These are phyloP conservation scores for Ceratocystis lukuohia DNA, from an alignment of 2,329 filamentous ascomycete genomes.

Conservation along the genomic window DNA sequence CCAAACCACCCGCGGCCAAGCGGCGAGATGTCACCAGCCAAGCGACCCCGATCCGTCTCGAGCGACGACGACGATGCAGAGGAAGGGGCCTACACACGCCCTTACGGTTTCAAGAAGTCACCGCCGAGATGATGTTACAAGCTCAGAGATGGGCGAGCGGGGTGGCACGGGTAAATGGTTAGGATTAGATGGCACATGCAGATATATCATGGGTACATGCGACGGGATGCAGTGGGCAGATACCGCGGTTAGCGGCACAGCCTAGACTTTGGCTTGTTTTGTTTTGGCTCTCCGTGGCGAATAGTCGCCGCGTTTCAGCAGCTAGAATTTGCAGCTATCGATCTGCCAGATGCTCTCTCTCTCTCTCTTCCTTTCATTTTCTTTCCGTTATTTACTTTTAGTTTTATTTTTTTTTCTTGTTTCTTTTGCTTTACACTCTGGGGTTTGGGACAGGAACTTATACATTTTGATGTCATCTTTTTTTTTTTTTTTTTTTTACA, in stretches of 20 bases:
- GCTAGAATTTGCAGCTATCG: too few species aligned
- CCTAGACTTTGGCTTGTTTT: too few species aligned
- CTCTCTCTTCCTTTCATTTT: background rate
- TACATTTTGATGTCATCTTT: background rate
- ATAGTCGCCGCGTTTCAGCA: too few species aligned
- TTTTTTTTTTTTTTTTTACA: background rate
- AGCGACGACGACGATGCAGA: conserved; percentile 14
- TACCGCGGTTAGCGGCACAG: too few species aligned
- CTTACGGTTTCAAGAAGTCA: background rate
- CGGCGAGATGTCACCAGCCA: conserved; percentile 33
- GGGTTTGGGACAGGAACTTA: background rate
- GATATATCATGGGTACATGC: too few species aligned
- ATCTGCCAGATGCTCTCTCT: background rate
- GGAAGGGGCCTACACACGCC: background rate
- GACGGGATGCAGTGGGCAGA: too few species aligned
- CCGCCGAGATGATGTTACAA: background rate
- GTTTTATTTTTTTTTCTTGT: conserved; percentile 17
- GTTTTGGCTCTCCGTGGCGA: too few species aligned
- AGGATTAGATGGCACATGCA: too few species aligned
- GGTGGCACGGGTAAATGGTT: too few species aligned
- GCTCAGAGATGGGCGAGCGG: background rate
- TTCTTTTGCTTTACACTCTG: background rate
- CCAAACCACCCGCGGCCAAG: conserved; percentile 26
- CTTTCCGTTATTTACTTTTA: background rate
- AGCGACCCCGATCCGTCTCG: conserved; percentile 29